phyloP scores from a whole-genome alignment of 257 asterid genomes.

The Orobanche coerulescens region DNA sequence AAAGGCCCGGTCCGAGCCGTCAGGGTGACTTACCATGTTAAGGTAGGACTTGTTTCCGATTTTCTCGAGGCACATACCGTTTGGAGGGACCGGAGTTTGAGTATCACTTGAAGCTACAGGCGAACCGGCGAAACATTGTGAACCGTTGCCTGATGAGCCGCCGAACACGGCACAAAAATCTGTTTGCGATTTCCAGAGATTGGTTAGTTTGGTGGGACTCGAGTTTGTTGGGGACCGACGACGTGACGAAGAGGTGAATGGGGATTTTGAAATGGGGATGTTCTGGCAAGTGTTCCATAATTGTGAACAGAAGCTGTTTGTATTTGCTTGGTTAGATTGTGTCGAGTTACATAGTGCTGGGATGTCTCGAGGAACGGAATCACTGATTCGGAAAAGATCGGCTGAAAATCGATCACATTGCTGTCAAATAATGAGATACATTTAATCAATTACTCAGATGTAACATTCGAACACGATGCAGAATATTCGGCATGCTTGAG shows the following conservation, averaged over 20 bases:
- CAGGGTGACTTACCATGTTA: conserved; percentile 75
- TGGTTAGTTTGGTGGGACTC: conserved; percentile 45
- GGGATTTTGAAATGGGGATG: conserved; percentile 51
- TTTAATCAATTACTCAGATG: conserved; percentile 10
- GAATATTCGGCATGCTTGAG: no score
- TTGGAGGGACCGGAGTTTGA: conserved; percentile 39
- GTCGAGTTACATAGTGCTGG: conserved; percentile 82
- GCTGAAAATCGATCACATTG: conserved; percentile 84
- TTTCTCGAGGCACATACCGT: conserved; percentile 82
- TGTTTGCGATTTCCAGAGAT: conserved; percentile 58
- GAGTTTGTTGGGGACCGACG: conserved; percentile 38
- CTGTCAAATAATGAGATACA: conserved; percentile 38
- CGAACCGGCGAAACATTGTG: conserved; percentile 54
- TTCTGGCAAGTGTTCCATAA: conserved; percentile 74
- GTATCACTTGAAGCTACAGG: conserved; percentile 41
- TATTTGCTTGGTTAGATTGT: conserved; percentile 38
- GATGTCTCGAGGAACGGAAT: conserved; percentile 40
- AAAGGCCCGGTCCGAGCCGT: conserved; percentile 78
- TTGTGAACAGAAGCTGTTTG: conserved; percentile 51
- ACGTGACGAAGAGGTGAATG: conserved; percentile 48
- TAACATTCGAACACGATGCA: not conserved
- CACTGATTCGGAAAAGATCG: conserved; percentile 46
- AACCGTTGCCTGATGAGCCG: conserved; percentile 45
- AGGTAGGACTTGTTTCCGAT: conserved; percentile 69
- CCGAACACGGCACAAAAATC: conserved; percentile 76